Evolutionary conservation across 768 basidiomycete genomes (phyloP).

Genomic region (Kondoa malvinella): DNA sequence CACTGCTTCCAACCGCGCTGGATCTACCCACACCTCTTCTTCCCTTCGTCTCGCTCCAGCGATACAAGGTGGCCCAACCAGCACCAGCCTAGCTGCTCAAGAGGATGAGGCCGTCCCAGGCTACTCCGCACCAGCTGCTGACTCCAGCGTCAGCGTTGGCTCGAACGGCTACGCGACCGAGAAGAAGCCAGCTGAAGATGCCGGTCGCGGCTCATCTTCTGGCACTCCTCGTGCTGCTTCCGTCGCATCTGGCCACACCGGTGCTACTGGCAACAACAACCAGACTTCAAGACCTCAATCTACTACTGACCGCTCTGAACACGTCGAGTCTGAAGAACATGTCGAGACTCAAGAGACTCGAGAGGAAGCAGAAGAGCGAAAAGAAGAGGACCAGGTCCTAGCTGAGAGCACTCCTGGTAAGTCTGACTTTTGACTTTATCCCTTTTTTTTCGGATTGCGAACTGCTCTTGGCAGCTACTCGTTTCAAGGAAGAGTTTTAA

Average conservation of each 20-base stretch:
- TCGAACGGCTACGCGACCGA: constrained; percentile 24
- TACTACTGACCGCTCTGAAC: no score
- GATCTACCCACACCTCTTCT: constrained; percentile 6
- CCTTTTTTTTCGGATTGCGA: neutral
- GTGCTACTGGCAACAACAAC: neutral
- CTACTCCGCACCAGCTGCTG: constrained; percentile 22
- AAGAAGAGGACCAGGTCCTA: no score
- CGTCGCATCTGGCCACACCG: neutral
- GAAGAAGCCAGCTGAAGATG: constrained; percentile 23
- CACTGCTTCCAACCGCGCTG: constrained; percentile 1
- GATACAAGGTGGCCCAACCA: constrained; percentile 4
- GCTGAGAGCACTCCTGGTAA: neutral
- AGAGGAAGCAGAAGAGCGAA: no score
- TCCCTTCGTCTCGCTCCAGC: neutral
- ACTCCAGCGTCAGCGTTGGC: constrained; percentile 19
- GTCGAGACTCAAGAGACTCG: no score
- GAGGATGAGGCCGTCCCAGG: constrained; percentile 11
- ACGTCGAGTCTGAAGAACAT: no score
- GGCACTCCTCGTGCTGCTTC: neutral
- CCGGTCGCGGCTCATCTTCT: neutral
- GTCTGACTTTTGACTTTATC: neutral
- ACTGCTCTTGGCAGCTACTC: neutral
- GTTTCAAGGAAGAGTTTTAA: neutral
- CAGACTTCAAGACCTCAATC: no score
- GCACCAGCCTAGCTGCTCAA: constrained; percentile 5